These are phyloP conservation scores for Dioscorea cayenensis DNA, from an alignment of 116 monocot species.

Conservation along the genomic window DNA sequence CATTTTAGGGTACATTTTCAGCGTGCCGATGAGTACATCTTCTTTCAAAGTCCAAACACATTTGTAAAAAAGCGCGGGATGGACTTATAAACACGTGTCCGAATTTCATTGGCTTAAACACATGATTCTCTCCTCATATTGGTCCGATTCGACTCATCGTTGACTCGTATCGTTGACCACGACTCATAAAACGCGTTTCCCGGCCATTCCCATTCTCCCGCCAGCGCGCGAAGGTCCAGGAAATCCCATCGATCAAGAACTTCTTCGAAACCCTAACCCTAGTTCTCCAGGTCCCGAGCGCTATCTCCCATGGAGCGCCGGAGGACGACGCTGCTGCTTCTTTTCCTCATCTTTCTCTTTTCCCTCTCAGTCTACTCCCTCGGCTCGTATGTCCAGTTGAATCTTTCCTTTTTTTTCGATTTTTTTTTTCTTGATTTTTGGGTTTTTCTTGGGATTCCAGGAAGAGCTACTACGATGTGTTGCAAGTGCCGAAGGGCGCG, in stretches of 20 bases:
- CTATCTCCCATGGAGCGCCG: constrained; percentile 22
- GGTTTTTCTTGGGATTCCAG: constrained; percentile 22
- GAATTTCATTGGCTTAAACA: background rate
- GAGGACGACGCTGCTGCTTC: constrained; percentile 23
- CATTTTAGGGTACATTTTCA: background rate
- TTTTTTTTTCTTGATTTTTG: background rate
- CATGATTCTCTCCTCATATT: background rate
- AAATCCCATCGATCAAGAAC: background rate
- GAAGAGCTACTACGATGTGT: constrained; percentile 89
- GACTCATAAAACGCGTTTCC: constrained; percentile 1
- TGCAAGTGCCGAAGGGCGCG: constrained; percentile 79
- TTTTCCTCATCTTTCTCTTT: constrained; percentile 18
- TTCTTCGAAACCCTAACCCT: background rate
- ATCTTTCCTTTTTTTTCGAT: background rate
- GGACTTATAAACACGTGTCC: background rate
- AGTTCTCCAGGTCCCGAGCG: background rate
- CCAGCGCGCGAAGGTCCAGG: background rate
- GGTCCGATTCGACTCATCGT: background rate
- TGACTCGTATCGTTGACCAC: background rate
- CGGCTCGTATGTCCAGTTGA: constrained; percentile 22
- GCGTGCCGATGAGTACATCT: too few species aligned
- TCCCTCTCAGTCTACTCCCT: constrained; percentile 15
- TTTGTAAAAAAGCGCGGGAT: background rate
- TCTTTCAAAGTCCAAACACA: background rate
- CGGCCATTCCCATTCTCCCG: background rate